phyloP scores from a whole-genome alignment of 257 asterid species.

The Solanum ahanhuiri region DNA sequence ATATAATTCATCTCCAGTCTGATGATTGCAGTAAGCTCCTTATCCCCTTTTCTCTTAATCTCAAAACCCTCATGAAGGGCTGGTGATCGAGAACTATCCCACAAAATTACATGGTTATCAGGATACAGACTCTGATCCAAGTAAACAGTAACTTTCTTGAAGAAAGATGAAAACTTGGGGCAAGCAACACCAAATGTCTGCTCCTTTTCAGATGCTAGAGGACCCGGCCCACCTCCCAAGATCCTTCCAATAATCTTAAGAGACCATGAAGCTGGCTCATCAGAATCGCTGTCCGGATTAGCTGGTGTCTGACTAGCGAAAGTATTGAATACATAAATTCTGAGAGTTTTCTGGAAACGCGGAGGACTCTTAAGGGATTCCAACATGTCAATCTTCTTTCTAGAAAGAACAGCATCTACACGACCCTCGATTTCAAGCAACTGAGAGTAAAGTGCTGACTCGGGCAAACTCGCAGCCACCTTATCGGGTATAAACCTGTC shows the following conservation, averaged over 20 bases:
- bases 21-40: conserved; percentile 75
- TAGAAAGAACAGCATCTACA: conserved; percentile 52
- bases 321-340: conserved; percentile 31
- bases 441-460: conserved; percentile 65
- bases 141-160: conserved; percentile 77
- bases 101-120: conserved; percentile 72
- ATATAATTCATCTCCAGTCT: conserved; percentile 75
- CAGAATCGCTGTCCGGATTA: conserved; percentile 17
- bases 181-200: conserved; percentile 17
- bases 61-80: conserved; percentile 74
- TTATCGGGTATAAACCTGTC: conserved; percentile 55
- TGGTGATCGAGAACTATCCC: conserved; percentile 81
- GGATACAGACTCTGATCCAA: conserved; percentile 78
- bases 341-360: conserved; percentile 17
- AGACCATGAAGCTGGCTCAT: conserved; percentile 74
- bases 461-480: conserved; percentile 59
- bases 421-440: conserved; percentile 70
- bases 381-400: conserved; percentile 54
- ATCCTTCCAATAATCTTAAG: conserved; percentile 65
- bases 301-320: conserved; percentile 20
- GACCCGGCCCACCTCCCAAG: conserved; percentile 51
- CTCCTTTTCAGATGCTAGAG: conserved; percentile 20
- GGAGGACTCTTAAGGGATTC: conserved; percentile 21
- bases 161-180: conserved; percentile 67
- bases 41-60: conserved; percentile 82